Base-by-base conservation (phyloP, 352 stramenopile genomes). In the Thalassiosira hispida region DNA sequence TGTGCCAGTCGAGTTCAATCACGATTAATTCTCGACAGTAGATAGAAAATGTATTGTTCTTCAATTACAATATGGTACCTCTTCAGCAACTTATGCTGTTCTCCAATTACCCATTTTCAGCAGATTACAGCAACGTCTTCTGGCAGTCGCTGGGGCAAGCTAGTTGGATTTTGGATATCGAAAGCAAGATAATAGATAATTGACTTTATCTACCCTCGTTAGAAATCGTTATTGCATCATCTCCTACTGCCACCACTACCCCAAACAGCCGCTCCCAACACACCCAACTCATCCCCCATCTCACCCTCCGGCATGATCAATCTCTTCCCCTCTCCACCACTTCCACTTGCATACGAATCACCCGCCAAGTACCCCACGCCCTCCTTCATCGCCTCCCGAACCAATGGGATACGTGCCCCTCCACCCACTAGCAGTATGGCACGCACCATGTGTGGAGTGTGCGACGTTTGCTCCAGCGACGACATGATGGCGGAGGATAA, bases 401-500 rank as follows among this genome's bases (percentile, higher is more conserved):
- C 68, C 25, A 90, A 11, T n/a, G 66, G 83, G n/a, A 85, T 67
- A 2, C 78, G 65, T 7, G 79, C 55, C 60, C 79, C 85, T 31
- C 88, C 88, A 18, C 88, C 88, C 12, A 92, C 81, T 1, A 93
- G n/a, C 18, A 93, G 27, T 20, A 91, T 69, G 31, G 73, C 75
- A 52, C 84, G 42, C 46, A 93, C 69, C n/a, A 77, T 64, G 7
- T 33, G 64, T 27, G 88, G 88, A 56, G 79, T 80, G 51, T 70
- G 57, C 2, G 53, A 64, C 25, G 72, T 81, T 18, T 81, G 18
- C 72, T 91, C 86, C 55, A 93, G 70, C 8, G 86, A 42, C 40
- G 83, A 80, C 33, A 85, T 88, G 0, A 92, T 57, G 14, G 70
- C 25, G n/a, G 85, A 92, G 1, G 75, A 84, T 27, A 89, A 83